Percentiles rank a stretch among this genome's conserved stretches.
These are phyloP conservation scores for Boletus smithii DNA, from an alignment of 1,284 basidiomycete genomes.

Conservation along the genomic window DNA sequence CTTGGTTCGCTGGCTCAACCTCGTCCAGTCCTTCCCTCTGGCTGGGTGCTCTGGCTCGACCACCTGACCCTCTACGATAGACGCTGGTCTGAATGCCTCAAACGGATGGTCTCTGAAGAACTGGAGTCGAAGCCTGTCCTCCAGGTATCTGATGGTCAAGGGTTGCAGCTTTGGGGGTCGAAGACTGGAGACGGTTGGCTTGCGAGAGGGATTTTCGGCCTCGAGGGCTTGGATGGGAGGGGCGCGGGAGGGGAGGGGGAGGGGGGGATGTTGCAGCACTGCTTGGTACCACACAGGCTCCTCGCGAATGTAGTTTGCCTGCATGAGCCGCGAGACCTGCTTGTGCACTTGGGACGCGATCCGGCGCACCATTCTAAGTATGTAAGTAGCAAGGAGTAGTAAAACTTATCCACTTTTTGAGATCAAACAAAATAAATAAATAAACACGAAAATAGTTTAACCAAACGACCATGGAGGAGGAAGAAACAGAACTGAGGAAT, in stretches of 20 bases:
- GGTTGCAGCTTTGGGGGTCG: slow-evolving; percentile 53
- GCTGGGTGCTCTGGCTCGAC: slow-evolving; percentile 58
- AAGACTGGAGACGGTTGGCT: slow-evolving; percentile 29
- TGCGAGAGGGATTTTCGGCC: slow-evolving; percentile 29
- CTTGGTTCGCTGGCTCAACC: slow-evolving; percentile 73
- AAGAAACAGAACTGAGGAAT: slow-evolving; percentile 72
- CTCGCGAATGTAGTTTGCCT: slow-evolving; percentile 61
- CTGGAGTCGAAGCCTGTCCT: slow-evolving; percentile 83
- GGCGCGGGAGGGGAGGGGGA: slow-evolving; percentile 76
- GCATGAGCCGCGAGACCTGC: slow-evolving; percentile 81
- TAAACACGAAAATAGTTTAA: neutral
- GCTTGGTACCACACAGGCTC: slow-evolving; percentile 87
- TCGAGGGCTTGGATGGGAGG: slow-evolving; percentile 56
- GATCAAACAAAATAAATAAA: neutral
- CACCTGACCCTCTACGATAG: slow-evolving; percentile 68
- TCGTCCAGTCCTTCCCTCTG: slow-evolving; percentile 64
- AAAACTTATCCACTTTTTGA: too few species aligned
- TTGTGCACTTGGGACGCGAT: slow-evolving; percentile 88
- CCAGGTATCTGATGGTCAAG: slow-evolving; percentile 72
- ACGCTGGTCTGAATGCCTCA: slow-evolving; percentile 83
- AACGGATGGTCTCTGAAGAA: slow-evolving; percentile 98
- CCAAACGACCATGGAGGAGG: slow-evolving; percentile 41
- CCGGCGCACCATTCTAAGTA: slow-evolving; percentile 75
- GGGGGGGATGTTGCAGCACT: slow-evolving; percentile 84
- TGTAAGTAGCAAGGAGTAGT: too few species aligned